phyloP scores from a whole-genome alignment of 2,329 filamentous ascomycete species.

The Aureobasidium sp. region DNA sequence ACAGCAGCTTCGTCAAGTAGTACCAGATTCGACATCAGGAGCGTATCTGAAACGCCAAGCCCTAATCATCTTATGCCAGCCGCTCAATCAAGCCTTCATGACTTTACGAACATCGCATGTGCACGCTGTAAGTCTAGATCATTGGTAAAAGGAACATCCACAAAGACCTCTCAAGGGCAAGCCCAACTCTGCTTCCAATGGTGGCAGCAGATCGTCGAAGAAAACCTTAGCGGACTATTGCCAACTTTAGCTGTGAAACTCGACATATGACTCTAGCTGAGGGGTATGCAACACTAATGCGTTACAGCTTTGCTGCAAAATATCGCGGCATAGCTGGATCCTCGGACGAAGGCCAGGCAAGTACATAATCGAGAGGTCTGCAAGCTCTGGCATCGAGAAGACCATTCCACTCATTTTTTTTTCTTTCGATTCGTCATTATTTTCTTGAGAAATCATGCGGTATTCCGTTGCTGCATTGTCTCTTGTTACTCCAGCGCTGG shows the following conservation, averaged over 20 bases:
- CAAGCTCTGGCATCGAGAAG: not conserved
- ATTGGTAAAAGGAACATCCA: not conserved
- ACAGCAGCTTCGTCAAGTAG: not conserved
- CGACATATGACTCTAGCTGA: not conserved
- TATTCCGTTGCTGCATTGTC: not conserved
- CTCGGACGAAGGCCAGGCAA: not conserved
- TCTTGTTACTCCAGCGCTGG: not conserved
- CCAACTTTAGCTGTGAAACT: slow-evolving; percentile 3
- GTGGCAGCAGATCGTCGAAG: not conserved
- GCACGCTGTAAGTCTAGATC: not conserved
- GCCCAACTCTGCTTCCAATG: not conserved
- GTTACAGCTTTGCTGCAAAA: not conserved
- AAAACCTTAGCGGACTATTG: not conserved
- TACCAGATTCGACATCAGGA: not conserved
- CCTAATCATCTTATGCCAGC: not conserved
- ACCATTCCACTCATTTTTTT: not conserved
- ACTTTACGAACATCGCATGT: not conserved
- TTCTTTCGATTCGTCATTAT: not conserved
- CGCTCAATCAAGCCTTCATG: not conserved
- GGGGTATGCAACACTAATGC: slow-evolving; percentile 9
- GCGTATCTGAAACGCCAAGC: slow-evolving; percentile 4
- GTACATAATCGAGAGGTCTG: not conserved
- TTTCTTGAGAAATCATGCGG: not conserved
- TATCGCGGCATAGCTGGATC: not conserved
- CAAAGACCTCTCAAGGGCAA: not conserved